phyloP scores from a whole-genome alignment of 108 stramenopile species.

The Cyclotella sp. region DNA sequence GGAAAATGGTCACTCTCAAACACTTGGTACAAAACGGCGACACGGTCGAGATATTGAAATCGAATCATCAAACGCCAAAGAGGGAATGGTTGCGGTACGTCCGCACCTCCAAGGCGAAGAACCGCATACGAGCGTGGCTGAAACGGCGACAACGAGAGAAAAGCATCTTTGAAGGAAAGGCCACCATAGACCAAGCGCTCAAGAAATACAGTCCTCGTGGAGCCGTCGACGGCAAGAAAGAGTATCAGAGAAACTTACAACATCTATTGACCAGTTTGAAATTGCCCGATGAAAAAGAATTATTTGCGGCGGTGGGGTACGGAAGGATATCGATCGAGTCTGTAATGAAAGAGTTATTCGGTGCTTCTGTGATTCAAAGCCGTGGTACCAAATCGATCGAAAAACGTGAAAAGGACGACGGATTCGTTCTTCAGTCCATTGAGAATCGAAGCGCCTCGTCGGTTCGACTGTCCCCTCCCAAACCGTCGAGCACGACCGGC shows the following conservation, averaged over 20 bases:
- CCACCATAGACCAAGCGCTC: slow-evolving; percentile 22
- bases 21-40: slow-evolving; percentile 37
- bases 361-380: slow-evolving; percentile 11
- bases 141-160: slow-evolving; percentile 29
- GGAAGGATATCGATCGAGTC: slow-evolving; percentile 28
- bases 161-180: slow-evolving; percentile 21
- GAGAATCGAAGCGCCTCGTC: not conserved
- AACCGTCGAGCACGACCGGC: slow-evolving; percentile 7
- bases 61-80: slow-evolving; percentile 29
- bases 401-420: slow-evolving; percentile 19
- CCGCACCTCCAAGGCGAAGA: slow-evolving; percentile 38
- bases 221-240: slow-evolving; percentile 15
- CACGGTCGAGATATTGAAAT: slow-evolving; percentile 30
- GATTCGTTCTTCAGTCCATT: slow-evolving; percentile 1
- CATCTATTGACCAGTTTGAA: slow-evolving; percentile 26
- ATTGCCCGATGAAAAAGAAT: slow-evolving; percentile 19
- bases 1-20: slow-evolving; percentile 24
- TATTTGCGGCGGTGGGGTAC: slow-evolving; percentile 29
- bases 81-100: slow-evolving; percentile 34
- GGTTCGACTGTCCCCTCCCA: not conserved
- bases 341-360: slow-evolving; percentile 38
- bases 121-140: slow-evolving; percentile 32
- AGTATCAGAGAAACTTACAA: slow-evolving; percentile 26
- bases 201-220: slow-evolving; percentile 16
- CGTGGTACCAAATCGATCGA: not conserved